phyloP scores from a whole-genome alignment of 371 early-diverging fungal genomes.

The Apophysomyces sp. region DNA sequence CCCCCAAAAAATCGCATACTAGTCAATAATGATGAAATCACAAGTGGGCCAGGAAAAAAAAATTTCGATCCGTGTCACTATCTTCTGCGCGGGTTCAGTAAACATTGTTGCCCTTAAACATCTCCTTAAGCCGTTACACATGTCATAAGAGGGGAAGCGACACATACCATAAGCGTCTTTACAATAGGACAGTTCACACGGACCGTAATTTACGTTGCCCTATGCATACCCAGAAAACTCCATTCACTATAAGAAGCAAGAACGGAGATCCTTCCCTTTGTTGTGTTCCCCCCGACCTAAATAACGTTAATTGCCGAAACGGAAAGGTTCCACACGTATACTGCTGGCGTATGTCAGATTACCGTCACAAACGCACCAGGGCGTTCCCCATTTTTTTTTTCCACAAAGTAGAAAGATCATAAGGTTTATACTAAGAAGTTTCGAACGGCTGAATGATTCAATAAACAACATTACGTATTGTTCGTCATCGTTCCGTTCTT shows the following conservation, averaged over 20 bases:
- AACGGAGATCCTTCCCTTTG: neutral
- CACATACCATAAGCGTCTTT: neutral
- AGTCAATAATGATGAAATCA: neutral
- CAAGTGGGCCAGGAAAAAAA: conserved; percentile 3
- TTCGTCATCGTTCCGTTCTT: neutral
- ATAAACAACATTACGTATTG: neutral
- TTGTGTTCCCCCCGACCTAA: conserved; percentile 2
- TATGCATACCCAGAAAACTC: neutral
- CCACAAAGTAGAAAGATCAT: neutral
- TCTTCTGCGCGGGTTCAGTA: neutral
- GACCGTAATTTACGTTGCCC: neutral
- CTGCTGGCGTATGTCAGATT: neutral
- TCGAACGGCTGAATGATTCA: neutral
- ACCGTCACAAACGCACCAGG: neutral
- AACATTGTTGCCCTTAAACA: conserved; percentile 1
- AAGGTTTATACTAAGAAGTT: neutral
- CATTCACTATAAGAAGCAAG: neutral
- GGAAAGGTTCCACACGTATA: neutral
- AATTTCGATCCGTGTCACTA: neutral
- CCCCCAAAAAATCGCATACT: neutral
- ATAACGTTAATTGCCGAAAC: conserved; percentile 2
- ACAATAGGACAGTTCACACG: neutral
- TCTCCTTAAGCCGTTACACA: conserved; percentile 3
- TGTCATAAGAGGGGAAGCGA: neutral
- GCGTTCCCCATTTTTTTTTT: neutral